These are phyloP conservation scores for Andrographis paniculata DNA, from an alignment of 305 asterid species.

Conservation along the genomic window DNA sequence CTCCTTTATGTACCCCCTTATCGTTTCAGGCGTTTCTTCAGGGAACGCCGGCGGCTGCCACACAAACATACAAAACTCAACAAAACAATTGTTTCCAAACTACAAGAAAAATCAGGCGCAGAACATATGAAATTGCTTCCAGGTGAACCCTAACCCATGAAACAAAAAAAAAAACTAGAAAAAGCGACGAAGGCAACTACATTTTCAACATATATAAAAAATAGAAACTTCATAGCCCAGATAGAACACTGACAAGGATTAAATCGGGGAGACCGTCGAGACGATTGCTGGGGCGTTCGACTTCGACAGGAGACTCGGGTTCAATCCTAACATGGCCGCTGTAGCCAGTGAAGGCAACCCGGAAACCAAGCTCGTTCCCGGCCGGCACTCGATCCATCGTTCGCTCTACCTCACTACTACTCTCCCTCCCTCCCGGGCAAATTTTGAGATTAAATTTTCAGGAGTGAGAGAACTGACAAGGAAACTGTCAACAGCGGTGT, in stretches of 20 bases:
- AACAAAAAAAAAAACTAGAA: neutral
- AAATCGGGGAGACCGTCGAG: slow-evolving; percentile 71
- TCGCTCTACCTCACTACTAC: too few relatives aligned
- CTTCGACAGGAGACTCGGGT: slow-evolving; percentile 80
- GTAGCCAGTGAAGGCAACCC: slow-evolving; percentile 89
- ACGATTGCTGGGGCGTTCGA: slow-evolving; percentile 39
- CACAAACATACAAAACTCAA: slow-evolving; percentile 11
- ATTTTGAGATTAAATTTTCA: too few relatives aligned
- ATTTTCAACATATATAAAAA: neutral
- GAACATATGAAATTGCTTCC: neutral
- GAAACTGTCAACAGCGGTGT: too few relatives aligned
- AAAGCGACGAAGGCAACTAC: neutral
- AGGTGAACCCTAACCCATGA: too few relatives aligned
- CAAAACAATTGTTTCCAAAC: slow-evolving; percentile 13
- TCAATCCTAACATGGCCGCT: slow-evolving; percentile 79
- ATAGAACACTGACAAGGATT: slow-evolving; percentile 48
- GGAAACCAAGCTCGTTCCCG: slow-evolving; percentile 53
- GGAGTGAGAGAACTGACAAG: too few relatives aligned
- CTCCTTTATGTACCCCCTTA: slow-evolving; percentile 50
- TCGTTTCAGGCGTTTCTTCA: slow-evolving; percentile 73
- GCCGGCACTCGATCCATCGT: slow-evolving; percentile 79
- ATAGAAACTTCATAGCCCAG: neutral
- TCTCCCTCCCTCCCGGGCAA: too few relatives aligned
- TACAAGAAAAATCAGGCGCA: slow-evolving; percentile 8
- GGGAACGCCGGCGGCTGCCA: slow-evolving; percentile 94